A percentile compares a stretch with the other conserved stretches of the same genome.
phyloP scores from a whole-genome alignment of 441 rosid species.

The Arabidopsis hybrid region DNA sequence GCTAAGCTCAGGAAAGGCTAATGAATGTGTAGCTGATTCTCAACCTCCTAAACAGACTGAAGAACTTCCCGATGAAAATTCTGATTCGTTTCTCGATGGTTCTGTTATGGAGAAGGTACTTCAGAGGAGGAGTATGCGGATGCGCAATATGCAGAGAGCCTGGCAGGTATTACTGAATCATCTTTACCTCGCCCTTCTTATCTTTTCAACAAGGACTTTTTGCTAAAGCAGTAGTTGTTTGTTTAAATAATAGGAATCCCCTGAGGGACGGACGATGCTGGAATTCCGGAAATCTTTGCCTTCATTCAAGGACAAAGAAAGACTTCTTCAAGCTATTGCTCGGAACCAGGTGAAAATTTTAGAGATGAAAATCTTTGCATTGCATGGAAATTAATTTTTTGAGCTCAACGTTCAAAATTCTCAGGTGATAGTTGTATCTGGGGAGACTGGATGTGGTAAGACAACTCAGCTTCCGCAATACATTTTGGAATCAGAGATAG shows the following conservation, averaged over 20 bases:
- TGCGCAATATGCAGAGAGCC: slow-evolving; percentile 93
- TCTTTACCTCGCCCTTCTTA: slow-evolving; percentile 7
- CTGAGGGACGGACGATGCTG: slow-evolving; percentile 85
- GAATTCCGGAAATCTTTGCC: slow-evolving; percentile 89
- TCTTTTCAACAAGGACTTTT: not conserved
- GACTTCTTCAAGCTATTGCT: slow-evolving; percentile 95
- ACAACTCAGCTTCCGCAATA: slow-evolving; percentile 99
- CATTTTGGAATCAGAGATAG: slow-evolving; percentile 94
- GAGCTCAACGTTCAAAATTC: slow-evolving; percentile 20
- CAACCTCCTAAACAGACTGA: slow-evolving; percentile 53
- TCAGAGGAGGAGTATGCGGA: slow-evolving; percentile 87
- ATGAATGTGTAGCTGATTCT: slow-evolving; percentile 45
- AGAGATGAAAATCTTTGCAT: slow-evolving; percentile 25
- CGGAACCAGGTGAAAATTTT: slow-evolving; percentile 81
- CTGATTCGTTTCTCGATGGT: slow-evolving; percentile 69
- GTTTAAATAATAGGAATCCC: slow-evolving; percentile 71
- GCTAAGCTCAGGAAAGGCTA: slow-evolving; percentile 58
- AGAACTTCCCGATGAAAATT: slow-evolving; percentile 58
- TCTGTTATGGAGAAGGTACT: slow-evolving; percentile 98
- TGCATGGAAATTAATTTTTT: not conserved
- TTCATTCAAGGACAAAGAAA: slow-evolving; percentile 88
- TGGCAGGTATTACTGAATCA: slow-evolving; percentile 71
- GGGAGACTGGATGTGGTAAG: slow-evolving; percentile 99
- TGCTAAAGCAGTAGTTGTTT: slow-evolving; percentile 20
- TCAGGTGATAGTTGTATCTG: slow-evolving; percentile 94